Evolutionary conservation across 306 rosid genomes (phyloP).

Genomic region (Arachis hypogaea): DNA sequence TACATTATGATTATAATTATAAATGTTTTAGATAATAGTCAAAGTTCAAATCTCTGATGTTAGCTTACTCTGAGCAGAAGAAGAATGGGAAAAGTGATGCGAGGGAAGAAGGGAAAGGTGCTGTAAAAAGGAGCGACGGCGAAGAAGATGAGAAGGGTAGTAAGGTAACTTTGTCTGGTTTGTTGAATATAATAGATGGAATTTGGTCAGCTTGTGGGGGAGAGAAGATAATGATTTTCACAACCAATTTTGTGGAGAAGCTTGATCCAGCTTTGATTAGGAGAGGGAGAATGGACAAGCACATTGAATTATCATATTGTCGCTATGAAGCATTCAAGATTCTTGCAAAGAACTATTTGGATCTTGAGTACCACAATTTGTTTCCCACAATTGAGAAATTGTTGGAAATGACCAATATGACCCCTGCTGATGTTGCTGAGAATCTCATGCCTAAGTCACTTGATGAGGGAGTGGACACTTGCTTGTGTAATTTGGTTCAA

Average conservation of each 20-base stretch:
- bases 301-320: slow-evolving; percentile 63
- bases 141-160: slow-evolving; percentile 34
- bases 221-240: slow-evolving; percentile 37
- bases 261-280: slow-evolving; percentile 66
- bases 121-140: slow-evolving; percentile 3
- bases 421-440: slow-evolving; percentile 77
- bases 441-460: slow-evolving; percentile 65
- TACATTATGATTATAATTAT: no score
- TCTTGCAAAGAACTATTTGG: slow-evolving; percentile 67
- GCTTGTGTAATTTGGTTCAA: slow-evolving; percentile 53
- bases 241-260: slow-evolving; percentile 37
- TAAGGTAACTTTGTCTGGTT: slow-evolving; percentile 64
- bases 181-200: slow-evolving; percentile 62
- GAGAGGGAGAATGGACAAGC: slow-evolving; percentile 75
- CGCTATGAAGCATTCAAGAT: slow-evolving; percentile 62
- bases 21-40: no score
- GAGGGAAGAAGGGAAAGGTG: slow-evolving; percentile 17
- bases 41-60: no score
- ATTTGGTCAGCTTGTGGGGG: slow-evolving; percentile 75
- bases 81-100: slow-evolving; percentile 1
- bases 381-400: slow-evolving; percentile 38
- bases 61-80: no score
- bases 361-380: slow-evolving; percentile 50
- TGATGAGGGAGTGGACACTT: slow-evolving; percentile 38
- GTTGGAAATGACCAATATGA: slow-evolving; percentile 47